These are phyloP conservation scores for Lepidopterella palustris DNA, from an alignment of 495 filamentous ascomycete species.

Conservation along the genomic window DNA sequence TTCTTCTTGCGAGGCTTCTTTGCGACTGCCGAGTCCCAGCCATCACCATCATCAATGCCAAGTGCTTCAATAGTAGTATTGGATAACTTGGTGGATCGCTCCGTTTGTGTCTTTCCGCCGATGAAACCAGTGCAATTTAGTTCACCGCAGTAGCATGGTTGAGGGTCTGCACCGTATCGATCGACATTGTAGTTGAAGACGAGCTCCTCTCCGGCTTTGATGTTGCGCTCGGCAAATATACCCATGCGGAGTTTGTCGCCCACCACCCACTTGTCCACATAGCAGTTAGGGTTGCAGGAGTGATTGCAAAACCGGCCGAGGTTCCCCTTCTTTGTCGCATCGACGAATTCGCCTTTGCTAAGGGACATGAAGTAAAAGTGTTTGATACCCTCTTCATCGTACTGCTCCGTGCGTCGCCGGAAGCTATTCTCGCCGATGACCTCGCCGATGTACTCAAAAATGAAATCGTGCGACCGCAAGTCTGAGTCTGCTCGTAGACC, in stretches of 20 bases:
- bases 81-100: slow-evolving; percentile 86
- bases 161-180: slow-evolving; percentile 91
- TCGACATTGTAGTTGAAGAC: slow-evolving; percentile 99
- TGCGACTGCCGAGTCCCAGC: slow-evolving; percentile 82
- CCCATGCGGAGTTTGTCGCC: slow-evolving; percentile 99
- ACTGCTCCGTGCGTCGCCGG: slow-evolving; percentile 78
- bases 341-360: slow-evolving; percentile 91
- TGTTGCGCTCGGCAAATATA: slow-evolving; percentile 85
- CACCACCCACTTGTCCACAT: slow-evolving; percentile 99
- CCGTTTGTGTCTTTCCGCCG: slow-evolving; percentile 94
- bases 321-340: slow-evolving; percentile 95
- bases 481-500: slow-evolving; percentile 76
- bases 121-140: slow-evolving; percentile 94
- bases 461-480: slow-evolving; percentile 75
- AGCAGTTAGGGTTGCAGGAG: slow-evolving; percentile 98
- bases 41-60: slow-evolving; percentile 87
- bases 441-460: slow-evolving; percentile 98
- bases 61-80: slow-evolving; percentile 88
- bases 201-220: slow-evolving; percentile 86
- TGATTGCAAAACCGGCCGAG: slow-evolving; percentile 98
- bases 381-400: slow-evolving; percentile 91
- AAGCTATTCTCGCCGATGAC: slow-evolving; percentile 92
- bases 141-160: slow-evolving; percentile 94
- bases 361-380: slow-evolving; percentile 99
- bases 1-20: slow-evolving; percentile 92